These are phyloP conservation scores for Cystofilobasidium macerans DNA, from an alignment of 768 basidiomycete genomes.

Conservation along the genomic window DNA sequence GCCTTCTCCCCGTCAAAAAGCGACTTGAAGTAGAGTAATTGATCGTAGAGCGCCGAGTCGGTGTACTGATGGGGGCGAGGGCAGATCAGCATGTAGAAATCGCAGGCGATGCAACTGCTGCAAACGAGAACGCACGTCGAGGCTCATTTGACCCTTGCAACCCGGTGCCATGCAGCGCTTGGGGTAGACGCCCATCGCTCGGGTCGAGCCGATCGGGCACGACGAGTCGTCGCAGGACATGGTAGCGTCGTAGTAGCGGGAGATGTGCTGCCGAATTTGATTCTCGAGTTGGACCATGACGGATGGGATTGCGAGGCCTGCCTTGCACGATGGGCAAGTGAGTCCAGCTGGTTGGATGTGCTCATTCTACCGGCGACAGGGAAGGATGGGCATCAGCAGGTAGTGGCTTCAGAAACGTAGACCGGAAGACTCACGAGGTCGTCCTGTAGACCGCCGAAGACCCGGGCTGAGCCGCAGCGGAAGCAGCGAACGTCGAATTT, in stretches of 20 bases:
- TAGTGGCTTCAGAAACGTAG: constrained; percentile 42
- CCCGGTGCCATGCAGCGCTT: constrained; percentile 59
- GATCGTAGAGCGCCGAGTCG: constrained; percentile 75
- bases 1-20: constrained; percentile 67
- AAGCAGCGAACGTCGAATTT: constrained; percentile 68
- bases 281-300: constrained; percentile 73
- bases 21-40: constrained; percentile 68
- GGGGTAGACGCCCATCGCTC: constrained; percentile 89
- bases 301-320: constrained; percentile 48
- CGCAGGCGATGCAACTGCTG: background rate
- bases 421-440: constrained; percentile 34
- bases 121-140: constrained; percentile 51
- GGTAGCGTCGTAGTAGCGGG: constrained; percentile 80
- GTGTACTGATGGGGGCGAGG: constrained; percentile 50
- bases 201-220: constrained; percentile 63
- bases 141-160: constrained; percentile 59
- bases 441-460: constrained; percentile 37
- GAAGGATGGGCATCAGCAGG: constrained; percentile 5
- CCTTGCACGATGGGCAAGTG: constrained; percentile 57
- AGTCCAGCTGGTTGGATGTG: constrained; percentile 57
- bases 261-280: constrained; percentile 67
- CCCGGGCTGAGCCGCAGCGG: constrained; percentile 49
- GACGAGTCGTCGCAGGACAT: constrained; percentile 73
- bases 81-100: constrained; percentile 17
- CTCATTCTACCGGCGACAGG: constrained; percentile 49